Evolutionary conservation across 176 grass and related monocot species (phyloP).

Genomic region (Musa acuminata): DNA sequence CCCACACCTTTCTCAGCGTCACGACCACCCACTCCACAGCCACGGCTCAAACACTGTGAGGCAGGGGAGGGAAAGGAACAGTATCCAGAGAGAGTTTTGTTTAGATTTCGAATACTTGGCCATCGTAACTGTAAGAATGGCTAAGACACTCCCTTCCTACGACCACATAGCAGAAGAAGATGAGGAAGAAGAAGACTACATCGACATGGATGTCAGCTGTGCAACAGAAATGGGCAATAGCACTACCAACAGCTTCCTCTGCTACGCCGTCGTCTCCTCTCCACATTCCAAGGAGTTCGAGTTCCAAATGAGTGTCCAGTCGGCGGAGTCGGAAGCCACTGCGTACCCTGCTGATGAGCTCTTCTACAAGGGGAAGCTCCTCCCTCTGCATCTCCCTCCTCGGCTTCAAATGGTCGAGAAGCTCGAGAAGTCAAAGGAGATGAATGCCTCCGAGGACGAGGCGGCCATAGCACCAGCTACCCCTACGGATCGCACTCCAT

Average conservation of each 20-base stretch:
- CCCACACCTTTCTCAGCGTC: background rate
- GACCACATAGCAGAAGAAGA: background rate
- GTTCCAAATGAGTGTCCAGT: constrained; percentile 56
- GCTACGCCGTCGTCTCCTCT: background rate
- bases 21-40: background rate
- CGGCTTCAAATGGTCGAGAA: constrained; percentile 70
- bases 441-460: constrained; percentile 31
- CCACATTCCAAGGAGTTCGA: constrained; percentile 53
- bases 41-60: background rate
- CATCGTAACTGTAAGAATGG: background rate
- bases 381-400: constrained; percentile 68
- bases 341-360: constrained; percentile 51
- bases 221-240: background rate
- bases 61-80: background rate
- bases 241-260: background rate
- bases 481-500: constrained; percentile 54
- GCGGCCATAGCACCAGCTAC: constrained; percentile 18
- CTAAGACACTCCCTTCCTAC: background rate
- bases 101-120: background rate
- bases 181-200: constrained; percentile 50
- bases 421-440: background rate
- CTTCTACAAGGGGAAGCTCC: constrained; percentile 91
- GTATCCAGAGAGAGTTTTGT: background rate
- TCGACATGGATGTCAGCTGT: constrained; percentile 68
- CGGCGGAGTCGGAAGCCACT: constrained; percentile 14